phyloP scores from a whole-genome alignment of 2,329 filamentous ascomycete genomes.

The Colletotrichum zoysiae region DNA sequence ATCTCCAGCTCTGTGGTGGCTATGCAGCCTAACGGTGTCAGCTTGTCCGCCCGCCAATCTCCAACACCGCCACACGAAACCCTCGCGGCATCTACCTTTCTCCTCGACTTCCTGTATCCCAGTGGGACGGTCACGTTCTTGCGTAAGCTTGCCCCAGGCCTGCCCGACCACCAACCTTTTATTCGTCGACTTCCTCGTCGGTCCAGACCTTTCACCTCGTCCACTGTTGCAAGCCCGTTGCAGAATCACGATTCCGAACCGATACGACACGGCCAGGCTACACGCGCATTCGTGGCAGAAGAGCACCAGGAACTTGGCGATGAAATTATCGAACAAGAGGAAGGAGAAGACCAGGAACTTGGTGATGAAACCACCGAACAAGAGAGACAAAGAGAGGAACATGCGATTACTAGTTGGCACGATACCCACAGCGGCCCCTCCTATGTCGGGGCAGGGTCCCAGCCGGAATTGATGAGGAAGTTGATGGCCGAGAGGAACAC shows the following conservation, averaged over 20 bases:
- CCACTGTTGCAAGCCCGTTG: conserved; percentile 28
- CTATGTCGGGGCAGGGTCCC: conserved; percentile 28
- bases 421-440: conserved; percentile 38
- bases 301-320: background rate
- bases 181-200: conserved; percentile 34
- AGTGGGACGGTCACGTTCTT: conserved; percentile 58
- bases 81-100: conserved; percentile 61
- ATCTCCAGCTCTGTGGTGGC: conserved; percentile 55
- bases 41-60: conserved; percentile 43
- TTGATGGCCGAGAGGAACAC: conserved; percentile 46
- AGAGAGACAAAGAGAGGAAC: background rate
- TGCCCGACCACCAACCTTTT: conserved; percentile 40
- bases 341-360: background rate
- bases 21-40: conserved; percentile 44
- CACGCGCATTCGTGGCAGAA: background rate
- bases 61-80: conserved; percentile 46
- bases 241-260: background rate
- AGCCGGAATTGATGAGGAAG: conserved; percentile 40
- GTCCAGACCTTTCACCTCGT: conserved; percentile 47
- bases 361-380: background rate
- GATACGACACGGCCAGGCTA: background rate
- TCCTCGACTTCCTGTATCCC: conserved; percentile 70
- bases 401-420: background rate
- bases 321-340: background rate
- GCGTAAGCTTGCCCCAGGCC: conserved; percentile 50